Evolutionary conservation across 2,329 filamentous ascomycete species (phyloP), one percentile per base, ranked within the genome.

Genomic region (Balansia obtecta): DNA sequence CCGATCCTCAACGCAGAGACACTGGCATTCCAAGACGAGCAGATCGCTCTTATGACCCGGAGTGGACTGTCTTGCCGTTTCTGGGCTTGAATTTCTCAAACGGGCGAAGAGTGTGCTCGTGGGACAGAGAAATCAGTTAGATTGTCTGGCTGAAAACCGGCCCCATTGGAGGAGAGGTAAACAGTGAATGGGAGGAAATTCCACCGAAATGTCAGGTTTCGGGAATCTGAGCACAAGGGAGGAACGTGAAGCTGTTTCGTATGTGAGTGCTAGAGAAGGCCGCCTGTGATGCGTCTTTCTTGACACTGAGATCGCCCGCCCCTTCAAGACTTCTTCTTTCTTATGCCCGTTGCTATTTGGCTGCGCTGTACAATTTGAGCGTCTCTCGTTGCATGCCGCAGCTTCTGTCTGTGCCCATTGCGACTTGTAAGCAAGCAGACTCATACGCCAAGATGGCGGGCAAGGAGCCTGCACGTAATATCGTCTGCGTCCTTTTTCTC

Each of bases 21-120:
- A 67, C 54, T 66, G 44, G 58, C 64, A 68, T 68, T 68, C 65
- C 65, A 64, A 58, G 53, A 61, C 60, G 57, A 60, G 60, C 59
- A 57, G 54, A 57, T 57, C 51, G 47, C 40, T 53, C 52, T 51
- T 38, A 41, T 46, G 38, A 42, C 52, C 50, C 52, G 54, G 46
- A 48, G 51, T 52, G 45, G 33, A 48, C 38, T 53, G 54, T 51
- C 51, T 58, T 60, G 56, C 57, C 59, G 57, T 59, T 15, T 60
- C 40, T 46, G 39, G 49, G 51, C 34, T 50, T 45, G 44, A 49
- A 38, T 51, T 55, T 50, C 52, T 58, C 52, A 53, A 57, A 57
- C 52, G 49, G 54, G 57, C 54, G 56, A 22, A 57, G 54, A 53
- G 47, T 54, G 55, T 55, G 57, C 55, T 54, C 51, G 47, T 51